These are phyloP conservation scores for Alternaria alternata DNA, from an alignment of 2,329 filamentous ascomycete genomes.

Conservation along the genomic window DNA sequence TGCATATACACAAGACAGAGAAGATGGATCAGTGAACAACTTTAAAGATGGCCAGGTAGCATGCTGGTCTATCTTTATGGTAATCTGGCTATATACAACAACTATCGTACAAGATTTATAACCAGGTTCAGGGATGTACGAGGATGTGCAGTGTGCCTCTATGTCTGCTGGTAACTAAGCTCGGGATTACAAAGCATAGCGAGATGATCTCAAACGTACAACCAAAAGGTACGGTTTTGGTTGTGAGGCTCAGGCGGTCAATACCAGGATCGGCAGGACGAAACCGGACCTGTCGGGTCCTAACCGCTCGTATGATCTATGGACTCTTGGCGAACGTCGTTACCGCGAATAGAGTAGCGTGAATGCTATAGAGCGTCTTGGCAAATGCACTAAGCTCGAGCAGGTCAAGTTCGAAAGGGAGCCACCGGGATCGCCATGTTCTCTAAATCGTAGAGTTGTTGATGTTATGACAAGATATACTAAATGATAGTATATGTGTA, in stretches of 20 bases:
- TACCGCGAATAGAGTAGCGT: background rate
- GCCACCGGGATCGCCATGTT: background rate
- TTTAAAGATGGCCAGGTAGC: background rate
- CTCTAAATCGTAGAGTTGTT: too few species aligned
- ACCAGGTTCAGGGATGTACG: background rate
- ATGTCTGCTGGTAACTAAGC: too few species aligned
- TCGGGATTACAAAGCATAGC: background rate
- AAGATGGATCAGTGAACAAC: background rate
- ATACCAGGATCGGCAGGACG: background rate
- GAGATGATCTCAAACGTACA: background rate
- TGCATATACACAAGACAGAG: too few species aligned
- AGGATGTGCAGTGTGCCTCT: too few species aligned
- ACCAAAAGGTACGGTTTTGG: too few species aligned
- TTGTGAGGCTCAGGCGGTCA: too few species aligned
- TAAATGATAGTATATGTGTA: too few species aligned
- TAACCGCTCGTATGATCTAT: background rate
- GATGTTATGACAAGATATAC: too few species aligned
- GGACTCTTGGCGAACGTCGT: background rate
- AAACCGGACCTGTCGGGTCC: background rate
- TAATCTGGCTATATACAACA: background rate
- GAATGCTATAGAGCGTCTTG: background rate
- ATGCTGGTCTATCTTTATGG: background rate
- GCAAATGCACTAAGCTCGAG: background rate
- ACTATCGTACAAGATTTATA: background rate
- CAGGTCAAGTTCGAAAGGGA: background rate